Evolutionary conservation across 306 rosid species (phyloP), one percentile per base, ranked within the genome.

Genomic region (Heteromeles arbutifolia): DNA sequence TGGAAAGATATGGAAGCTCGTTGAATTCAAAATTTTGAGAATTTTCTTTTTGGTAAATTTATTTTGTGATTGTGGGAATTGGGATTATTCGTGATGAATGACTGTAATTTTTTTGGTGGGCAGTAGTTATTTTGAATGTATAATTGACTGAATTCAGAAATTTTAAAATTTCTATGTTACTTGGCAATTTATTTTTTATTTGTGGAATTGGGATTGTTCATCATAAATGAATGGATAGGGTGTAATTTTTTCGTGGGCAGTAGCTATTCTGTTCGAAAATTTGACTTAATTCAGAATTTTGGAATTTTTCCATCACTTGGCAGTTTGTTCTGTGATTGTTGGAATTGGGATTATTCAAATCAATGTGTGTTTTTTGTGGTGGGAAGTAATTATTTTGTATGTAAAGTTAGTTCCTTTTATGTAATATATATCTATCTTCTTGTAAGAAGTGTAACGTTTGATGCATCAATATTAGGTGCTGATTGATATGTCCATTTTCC

Each of bases 401-500:
- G 3, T 29, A 9, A 15, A 64, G 19, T 63, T 63, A 8, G 43
- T 17, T 65, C 69, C 25, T 65, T 21, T 32, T 31, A 65, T 65
- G 22, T 64, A 39, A 4, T 61, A 61, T 25, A 15, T 56, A 56
- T 58, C 17, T 57, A 5, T 15, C 54, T 57, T 57, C 29, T 57
- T 57, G 65, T 61, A 13, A 25, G 65, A 24, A 61, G 4, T 61
- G 65, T 28, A 61, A 26, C 11, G 28, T 21, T 14, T 29, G 8
- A 28, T 63, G n/a, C 48, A 32, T 19, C 3, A 1, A 8, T 22
- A 37, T 34, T n/a, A 13, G n/a, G 4, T 72, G 19, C 4, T 7
- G 34, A 25, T 22, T 81, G 80, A 82, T 68, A 50, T 68, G 25
- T 31, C 65, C 18, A 66, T 74, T 85, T 48, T 62, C 26, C 39